phyloP scores from a whole-genome alignment of 768 basidiomycete genomes.

The Pilatotrama ljubarskyi region DNA sequence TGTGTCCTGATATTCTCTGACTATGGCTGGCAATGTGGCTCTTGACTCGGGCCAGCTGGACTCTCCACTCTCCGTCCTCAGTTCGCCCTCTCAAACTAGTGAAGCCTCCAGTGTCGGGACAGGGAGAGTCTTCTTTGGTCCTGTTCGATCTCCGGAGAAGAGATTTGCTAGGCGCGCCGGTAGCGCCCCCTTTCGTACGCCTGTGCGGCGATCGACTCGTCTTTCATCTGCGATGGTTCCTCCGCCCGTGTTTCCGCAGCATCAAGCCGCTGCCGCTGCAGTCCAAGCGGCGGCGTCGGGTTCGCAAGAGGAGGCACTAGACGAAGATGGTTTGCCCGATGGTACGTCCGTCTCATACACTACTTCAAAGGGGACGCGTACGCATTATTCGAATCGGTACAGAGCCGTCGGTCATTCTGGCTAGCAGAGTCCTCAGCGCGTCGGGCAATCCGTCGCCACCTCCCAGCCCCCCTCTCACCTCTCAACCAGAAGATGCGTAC shows the following conservation, averaged over 20 bases:
- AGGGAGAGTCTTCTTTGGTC: slow-evolving; percentile 51
- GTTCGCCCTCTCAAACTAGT: slow-evolving; percentile 17
- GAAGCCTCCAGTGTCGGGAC: slow-evolving; percentile 38
- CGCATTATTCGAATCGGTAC: neutral
- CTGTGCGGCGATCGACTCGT: slow-evolving; percentile 52
- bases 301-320: slow-evolving; percentile 24
- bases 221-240: slow-evolving; percentile 40
- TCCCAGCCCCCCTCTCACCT: slow-evolving; percentile 33
- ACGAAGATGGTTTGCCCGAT: slow-evolving; percentile 35
- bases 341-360: slow-evolving; percentile 32
- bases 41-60: slow-evolving; percentile 11
- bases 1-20: neutral
- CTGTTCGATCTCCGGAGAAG: slow-evolving; percentile 55
- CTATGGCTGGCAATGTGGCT: slow-evolving; percentile 23
- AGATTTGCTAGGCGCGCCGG: slow-evolving; percentile 37
- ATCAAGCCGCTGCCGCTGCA: slow-evolving; percentile 27
- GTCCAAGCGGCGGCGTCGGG: slow-evolving; percentile 27
- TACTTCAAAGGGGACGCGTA: neutral
- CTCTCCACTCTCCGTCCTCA: slow-evolving; percentile 11
- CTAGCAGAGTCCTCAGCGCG: slow-evolving; percentile 64
- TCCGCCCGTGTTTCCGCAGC: slow-evolving; percentile 19
- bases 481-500: slow-evolving; percentile 18
- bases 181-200: slow-evolving; percentile 32
- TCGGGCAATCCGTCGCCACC: slow-evolving; percentile 78
- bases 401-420: slow-evolving; percentile 71